Evolutionary conservation across 108 stramenopile genomes (phyloP).

Genomic region (Cyclotella cryptica): DNA sequence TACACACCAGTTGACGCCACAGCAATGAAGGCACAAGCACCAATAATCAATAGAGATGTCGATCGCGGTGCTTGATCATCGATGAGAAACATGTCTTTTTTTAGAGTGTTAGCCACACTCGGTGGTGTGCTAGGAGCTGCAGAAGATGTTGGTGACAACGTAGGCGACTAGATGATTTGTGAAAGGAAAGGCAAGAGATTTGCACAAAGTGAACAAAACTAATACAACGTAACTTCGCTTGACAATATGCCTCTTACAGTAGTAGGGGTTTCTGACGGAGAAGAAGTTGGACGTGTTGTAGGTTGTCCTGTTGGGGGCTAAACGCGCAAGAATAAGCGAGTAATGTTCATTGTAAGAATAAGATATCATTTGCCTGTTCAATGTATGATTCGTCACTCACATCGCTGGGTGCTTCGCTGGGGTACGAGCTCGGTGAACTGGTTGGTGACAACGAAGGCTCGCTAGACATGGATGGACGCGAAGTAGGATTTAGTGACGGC

Average conservation of each 20-base stretch:
- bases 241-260: background rate
- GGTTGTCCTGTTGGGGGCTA: background rate
- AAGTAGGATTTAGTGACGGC: slow-evolving; percentile 14
- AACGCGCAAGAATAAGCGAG: background rate
- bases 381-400: background rate
- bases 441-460: background rate
- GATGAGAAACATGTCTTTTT: slow-evolving; percentile 23
- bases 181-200: background rate
- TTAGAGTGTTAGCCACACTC: background rate
- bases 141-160: slow-evolving; percentile 11
- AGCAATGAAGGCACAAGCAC: slow-evolving; percentile 29
- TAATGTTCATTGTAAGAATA: no score
- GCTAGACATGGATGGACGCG: slow-evolving; percentile 6
- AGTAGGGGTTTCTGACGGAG: slow-evolving; percentile 8
- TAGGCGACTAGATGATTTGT: background rate
- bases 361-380: no score
- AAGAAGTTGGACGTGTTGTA: slow-evolving; percentile 1
- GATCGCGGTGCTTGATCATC: slow-evolving; percentile 14
- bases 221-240: no score
- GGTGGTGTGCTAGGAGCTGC: slow-evolving; percentile 19
- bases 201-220: background rate
- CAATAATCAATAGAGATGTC: slow-evolving; percentile 36
- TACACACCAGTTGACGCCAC: slow-evolving; percentile 33
- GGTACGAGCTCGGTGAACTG: background rate
- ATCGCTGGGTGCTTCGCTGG: background rate